Base-by-base conservation (phyloP, 2,329 filamentous ascomycete genomes). In the Neonectria sp. region DNA sequence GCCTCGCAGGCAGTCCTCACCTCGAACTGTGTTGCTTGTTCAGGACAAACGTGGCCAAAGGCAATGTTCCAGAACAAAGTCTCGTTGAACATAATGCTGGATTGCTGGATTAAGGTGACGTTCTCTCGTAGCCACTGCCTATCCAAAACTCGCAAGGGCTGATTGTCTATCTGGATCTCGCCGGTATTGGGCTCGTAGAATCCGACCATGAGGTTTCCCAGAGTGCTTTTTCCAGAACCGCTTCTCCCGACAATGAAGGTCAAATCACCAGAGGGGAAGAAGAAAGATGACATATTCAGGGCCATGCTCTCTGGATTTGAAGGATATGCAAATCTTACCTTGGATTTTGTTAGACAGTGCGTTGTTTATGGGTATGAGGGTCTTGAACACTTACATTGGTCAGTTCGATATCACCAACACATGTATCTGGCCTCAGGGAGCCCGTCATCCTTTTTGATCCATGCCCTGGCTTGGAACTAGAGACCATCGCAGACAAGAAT, bases 191-290 rank as follows among this genome's bases (percentile, higher is more conserved):
- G 89, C 7, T 88, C 83, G 76, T 98, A 97, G 73, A 97, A 93
- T 13, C 91, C 89, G 57, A 95, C 85, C 1, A 98, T 85, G 0
- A 98, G 85, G 76, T 94, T 94, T 1, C 92, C 91, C 1, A 98
- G 77, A 0, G 95, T 98, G 73, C 94, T 97, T 79, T 98, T 98
- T 0, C 95, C 95, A 2, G 94, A 97, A 0, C 96, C 96, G 75
- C 94, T 97, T 74, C 87, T 88, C 0, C 95, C 96, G 56, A 98
- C 89, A 2, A 98, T 85, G 75, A 96, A 98, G 0, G 91, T 94
- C 3, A 92, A 90, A 68, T 93, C 85, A 0, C 93, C 91, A 0
- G 91, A 86, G 0, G 90, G 88, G 64, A 98, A 95, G 70, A 86
- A 88, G 68, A 98, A 86, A 0, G 86, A 90, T 0, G 89, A 88